phyloP scores from a whole-genome alignment of 2,329 filamentous ascomycete species.

The Aspergillus uvarum region DNA sequence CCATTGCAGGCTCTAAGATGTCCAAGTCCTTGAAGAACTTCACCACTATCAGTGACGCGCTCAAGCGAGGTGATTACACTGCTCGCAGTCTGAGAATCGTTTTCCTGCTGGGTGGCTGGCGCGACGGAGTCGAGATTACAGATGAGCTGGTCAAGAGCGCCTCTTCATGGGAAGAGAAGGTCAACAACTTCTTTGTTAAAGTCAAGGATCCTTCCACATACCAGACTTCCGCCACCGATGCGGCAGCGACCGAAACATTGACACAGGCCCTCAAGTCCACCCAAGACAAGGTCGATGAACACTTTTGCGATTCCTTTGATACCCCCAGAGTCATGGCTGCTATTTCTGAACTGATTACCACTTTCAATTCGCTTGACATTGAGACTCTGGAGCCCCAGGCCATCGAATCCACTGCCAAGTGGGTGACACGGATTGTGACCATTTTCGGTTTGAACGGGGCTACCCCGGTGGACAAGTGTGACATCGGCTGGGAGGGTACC shows the following conservation, averaged over 20 bases:
- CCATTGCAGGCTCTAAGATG: constrained; percentile 91
- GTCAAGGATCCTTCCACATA: constrained; percentile 48
- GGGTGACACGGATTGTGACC: constrained; percentile 79
- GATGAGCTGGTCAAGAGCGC: constrained; percentile 74
- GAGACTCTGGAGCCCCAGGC: constrained; percentile 48
- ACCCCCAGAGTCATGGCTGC: constrained; percentile 75
- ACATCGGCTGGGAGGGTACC: constrained; percentile 65
- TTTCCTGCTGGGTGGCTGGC: constrained; percentile 86
- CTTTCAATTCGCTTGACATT: constrained; percentile 64
- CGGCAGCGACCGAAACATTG: constrained; percentile 12
- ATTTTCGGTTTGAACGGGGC: constrained; percentile 71
- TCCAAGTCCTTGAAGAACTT: constrained; percentile 96
- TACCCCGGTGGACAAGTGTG: constrained; percentile 33
- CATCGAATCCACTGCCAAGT: constrained; percentile 62
- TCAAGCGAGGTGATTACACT: constrained; percentile 69
- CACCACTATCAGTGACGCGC: constrained; percentile 82
- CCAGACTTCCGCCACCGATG: constrained; percentile 14
- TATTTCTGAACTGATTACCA: constrained; percentile 75
- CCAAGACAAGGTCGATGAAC: constrained; percentile 59
- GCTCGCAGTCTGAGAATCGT: constrained; percentile 77
- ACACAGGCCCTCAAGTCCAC: constrained; percentile 28
- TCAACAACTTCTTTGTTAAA: constrained; percentile 70
- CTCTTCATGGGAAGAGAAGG: constrained; percentile 74
- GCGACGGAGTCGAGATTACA: constrained; percentile 87
- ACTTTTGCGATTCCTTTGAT: constrained; percentile 82